These are phyloP conservation scores for Auricularia sp. DNA, from an alignment of 768 basidiomycete species.

Conservation along the genomic window DNA sequence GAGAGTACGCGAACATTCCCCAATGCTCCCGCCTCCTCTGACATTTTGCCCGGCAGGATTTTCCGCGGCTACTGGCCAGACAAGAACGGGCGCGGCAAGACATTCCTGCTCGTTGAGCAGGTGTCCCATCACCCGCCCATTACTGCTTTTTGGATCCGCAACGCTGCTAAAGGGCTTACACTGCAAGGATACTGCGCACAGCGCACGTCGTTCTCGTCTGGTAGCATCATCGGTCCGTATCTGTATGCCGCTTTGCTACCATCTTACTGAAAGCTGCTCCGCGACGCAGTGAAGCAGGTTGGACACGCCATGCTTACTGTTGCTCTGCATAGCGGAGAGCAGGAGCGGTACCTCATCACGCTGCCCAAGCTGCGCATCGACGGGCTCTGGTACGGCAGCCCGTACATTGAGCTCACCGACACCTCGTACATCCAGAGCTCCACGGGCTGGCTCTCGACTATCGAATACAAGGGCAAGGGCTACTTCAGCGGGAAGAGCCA, in stretches of 20 bases:
- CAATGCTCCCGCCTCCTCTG: constrained; percentile 1
- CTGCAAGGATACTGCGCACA: constrained; percentile 87
- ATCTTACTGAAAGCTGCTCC: constrained; percentile 18
- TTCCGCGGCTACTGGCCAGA: constrained; percentile 90
- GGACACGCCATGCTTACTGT: constrained; percentile 84
- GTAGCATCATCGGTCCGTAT: constrained; percentile 31
- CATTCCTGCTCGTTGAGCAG: constrained; percentile 80
- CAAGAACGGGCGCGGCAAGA: constrained; percentile 60
- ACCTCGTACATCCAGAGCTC: constrained; percentile 65
- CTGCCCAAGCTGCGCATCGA: constrained; percentile 88
- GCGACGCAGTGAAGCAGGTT: constrained; percentile 83
- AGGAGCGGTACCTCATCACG: constrained; percentile 79
- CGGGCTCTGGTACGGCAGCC: constrained; percentile 65
- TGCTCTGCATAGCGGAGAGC: constrained; percentile 41
- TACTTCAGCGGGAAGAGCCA: constrained; percentile 93
- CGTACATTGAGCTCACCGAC: constrained; percentile 86
- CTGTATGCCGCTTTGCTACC: background rate
- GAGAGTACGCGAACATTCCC: constrained; percentile 50
- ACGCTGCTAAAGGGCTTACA: constrained; percentile 61
- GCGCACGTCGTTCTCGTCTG: constrained; percentile 84
- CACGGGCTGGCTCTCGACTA: constrained; percentile 50
- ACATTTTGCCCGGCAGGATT: constrained; percentile 32
- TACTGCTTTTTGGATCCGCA: constrained; percentile 81
- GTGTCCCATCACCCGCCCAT: constrained; percentile 93
- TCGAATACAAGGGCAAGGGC: constrained; percentile 95